Percentiles rank a stretch among this genome's conserved stretches.
Evolutionary conservation across 108 stramenopile genomes (phyloP).

Genomic region (Hondaea fermentalgiana): DNA sequence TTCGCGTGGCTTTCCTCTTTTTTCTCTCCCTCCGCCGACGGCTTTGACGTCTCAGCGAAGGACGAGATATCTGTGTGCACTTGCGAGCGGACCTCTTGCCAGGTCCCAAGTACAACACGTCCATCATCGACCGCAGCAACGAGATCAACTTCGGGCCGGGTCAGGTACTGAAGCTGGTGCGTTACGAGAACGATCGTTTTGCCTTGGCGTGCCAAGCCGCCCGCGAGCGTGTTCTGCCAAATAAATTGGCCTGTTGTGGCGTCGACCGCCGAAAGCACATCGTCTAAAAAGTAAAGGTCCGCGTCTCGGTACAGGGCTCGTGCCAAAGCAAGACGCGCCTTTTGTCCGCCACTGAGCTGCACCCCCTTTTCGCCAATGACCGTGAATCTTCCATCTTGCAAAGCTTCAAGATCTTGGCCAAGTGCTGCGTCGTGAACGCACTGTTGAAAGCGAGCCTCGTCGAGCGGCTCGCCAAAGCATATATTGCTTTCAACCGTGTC

Average conservation of each 20-base stretch:
- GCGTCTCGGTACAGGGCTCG: background rate
- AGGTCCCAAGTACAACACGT: background rate
- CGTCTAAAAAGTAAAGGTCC: background rate
- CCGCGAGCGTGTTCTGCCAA: background rate
- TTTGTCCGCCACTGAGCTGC: constrained; percentile 36
- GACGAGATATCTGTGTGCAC: background rate
- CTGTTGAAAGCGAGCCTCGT: constrained; percentile 17
- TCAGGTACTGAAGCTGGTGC: constrained; percentile 15
- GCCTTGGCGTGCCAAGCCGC: background rate
- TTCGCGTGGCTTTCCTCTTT: background rate
- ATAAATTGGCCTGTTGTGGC: background rate
- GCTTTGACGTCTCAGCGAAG: background rate
- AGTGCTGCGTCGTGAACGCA: constrained; percentile 63
- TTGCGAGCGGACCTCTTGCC: background rate
- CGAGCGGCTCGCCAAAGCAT: constrained; percentile 51
- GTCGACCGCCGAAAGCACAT: constrained; percentile 10
- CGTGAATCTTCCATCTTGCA: constrained; percentile 63
- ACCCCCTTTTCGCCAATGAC: constrained; percentile 85
- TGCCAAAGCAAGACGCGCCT: background rate
- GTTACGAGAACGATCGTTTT: background rate
- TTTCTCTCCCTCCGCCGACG: background rate
- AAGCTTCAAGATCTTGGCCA: constrained; percentile 54
- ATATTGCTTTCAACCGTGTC: constrained; percentile 24
- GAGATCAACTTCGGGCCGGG: background rate
- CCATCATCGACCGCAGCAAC: background rate